phyloP scores from a whole-genome alignment of 257 asterid genomes.

The Primulina huaijiensis region DNA sequence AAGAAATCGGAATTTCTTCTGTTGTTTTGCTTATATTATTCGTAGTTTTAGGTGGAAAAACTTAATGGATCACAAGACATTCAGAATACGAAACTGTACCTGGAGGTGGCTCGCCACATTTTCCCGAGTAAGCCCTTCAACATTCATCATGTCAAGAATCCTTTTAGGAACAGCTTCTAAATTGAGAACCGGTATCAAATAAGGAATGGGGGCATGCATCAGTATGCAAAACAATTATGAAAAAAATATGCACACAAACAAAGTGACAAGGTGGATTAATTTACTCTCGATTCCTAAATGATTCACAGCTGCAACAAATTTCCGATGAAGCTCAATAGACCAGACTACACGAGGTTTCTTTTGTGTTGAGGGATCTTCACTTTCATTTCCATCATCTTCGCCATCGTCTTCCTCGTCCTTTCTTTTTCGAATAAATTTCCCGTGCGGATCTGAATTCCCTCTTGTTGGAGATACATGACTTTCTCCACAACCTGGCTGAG shows the following conservation, averaged over 20 bases:
- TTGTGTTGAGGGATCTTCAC: slow-evolving; percentile 62
- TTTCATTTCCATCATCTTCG: slow-evolving; percentile 51
- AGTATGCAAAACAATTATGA: slow-evolving; percentile 14
- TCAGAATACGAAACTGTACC: slow-evolving; percentile 40
- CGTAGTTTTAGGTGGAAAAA: not conserved
- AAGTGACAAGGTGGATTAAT: slow-evolving; percentile 21
- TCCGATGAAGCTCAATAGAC: slow-evolving; percentile 91
- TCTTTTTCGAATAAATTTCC: slow-evolving; percentile 58
- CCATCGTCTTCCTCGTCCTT: slow-evolving; percentile 76
- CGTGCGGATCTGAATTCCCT: slow-evolving; percentile 49
- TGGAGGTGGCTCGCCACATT: slow-evolving; percentile 98
- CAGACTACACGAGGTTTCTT: slow-evolving; percentile 86
- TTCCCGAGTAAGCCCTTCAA: slow-evolving; percentile 80
- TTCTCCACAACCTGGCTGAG: slow-evolving; percentile 41
- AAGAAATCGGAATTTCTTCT: not conserved
- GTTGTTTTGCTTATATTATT: no score
- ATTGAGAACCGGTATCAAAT: slow-evolving; percentile 4
- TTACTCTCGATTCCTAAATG: slow-evolving; percentile 88
- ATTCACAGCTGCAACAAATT: slow-evolving; percentile 75
- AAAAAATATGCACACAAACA: not conserved
- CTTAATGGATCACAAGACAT: not conserved
- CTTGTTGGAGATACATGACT: slow-evolving; percentile 40
- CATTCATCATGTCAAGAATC: slow-evolving; percentile 85
- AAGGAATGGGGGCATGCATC: not conserved
- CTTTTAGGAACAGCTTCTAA: slow-evolving; percentile 92